These are phyloP conservation scores for Paramyrothecium sp. DNA, from an alignment of 2,329 filamentous ascomycete species.

Conservation along the genomic window DNA sequence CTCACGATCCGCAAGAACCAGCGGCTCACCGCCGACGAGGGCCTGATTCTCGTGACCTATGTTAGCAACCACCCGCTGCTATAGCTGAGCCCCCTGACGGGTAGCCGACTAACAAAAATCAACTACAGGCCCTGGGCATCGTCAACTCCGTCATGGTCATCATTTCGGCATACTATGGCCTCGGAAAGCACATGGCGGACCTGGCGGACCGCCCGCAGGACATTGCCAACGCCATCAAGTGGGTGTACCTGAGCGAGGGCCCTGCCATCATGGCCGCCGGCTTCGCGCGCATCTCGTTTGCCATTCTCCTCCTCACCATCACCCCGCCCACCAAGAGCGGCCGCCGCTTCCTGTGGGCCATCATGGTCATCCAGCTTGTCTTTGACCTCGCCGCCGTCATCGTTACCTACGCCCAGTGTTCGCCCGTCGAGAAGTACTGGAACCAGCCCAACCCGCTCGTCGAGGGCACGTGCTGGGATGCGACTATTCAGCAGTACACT, in stretches of 20 bases:
- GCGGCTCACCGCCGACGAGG: neutral
- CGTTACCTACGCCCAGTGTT: no score
- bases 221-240: neutral
- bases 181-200: neutral
- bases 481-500: no score
- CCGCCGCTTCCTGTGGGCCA: no score
- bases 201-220: neutral
- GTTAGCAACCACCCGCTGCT: neutral
- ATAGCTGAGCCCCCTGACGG: neutral
- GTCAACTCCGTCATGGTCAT: neutral
- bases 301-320: no score
- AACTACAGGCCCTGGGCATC: neutral
- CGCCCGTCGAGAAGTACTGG: no score
- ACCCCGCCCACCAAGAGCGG: no score
- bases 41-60: neutral
- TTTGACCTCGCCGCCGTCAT: no score
- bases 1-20: neutral
- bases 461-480: no score
- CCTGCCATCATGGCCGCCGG: no score
- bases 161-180: neutral
- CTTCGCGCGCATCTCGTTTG: no score
- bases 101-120: neutral
- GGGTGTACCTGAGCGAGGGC: neutral
- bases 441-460: no score
- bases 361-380: no score